A percentile compares a stretch with the other conserved stretches of the same genome.
phyloP scores from a whole-genome alignment of 1,284 basidiomycete genomes.

The Trametes versicolor region DNA sequence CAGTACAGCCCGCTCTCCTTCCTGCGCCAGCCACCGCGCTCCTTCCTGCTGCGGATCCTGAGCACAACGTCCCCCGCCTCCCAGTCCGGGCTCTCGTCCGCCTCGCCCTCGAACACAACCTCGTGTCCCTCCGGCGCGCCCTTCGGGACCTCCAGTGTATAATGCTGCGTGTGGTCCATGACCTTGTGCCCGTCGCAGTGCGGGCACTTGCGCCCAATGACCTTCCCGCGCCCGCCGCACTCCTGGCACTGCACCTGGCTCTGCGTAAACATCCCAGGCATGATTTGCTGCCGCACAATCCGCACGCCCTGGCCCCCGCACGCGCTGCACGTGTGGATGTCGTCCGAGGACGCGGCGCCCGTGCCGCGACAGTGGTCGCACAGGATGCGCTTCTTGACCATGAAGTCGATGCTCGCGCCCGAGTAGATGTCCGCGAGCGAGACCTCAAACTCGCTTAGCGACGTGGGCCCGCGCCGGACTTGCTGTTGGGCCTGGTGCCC shows the following conservation, averaged over 20 bases:
- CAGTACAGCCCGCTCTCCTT: slow-evolving; percentile 92
- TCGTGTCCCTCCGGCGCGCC: slow-evolving; percentile 94
- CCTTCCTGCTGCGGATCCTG: slow-evolving; percentile 78
- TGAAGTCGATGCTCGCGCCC: slow-evolving; percentile 88
- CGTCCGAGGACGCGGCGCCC: slow-evolving; percentile 87
- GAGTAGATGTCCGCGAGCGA: slow-evolving; percentile 87
- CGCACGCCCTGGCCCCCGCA: slow-evolving; percentile 90
- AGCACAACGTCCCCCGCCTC: slow-evolving; percentile 92
- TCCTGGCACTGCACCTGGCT: slow-evolving; percentile 81
- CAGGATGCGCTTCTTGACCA: slow-evolving; percentile 87
- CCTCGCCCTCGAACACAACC: slow-evolving; percentile 91
- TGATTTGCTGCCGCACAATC: slow-evolving; percentile 90
- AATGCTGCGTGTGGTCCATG: slow-evolving; percentile 83
- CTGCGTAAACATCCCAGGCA: slow-evolving; percentile 94
- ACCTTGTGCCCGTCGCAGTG: slow-evolving; percentile 88
- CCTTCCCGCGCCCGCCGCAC: slow-evolving; percentile 84
- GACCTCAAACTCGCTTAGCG: slow-evolving; percentile 89
- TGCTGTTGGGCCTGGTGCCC: slow-evolving; percentile 71
- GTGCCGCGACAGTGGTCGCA: slow-evolving; percentile 94
- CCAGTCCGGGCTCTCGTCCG: slow-evolving; percentile 93
- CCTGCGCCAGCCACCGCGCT: slow-evolving; percentile 83
- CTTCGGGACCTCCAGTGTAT: slow-evolving; percentile 83
- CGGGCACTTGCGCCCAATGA: slow-evolving; percentile 81
- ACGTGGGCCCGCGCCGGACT: slow-evolving; percentile 83
- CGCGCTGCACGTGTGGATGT: slow-evolving; percentile 83